phyloP scores from a whole-genome alignment of 306 rosid genomes.

The Glycine latifolia region DNA sequence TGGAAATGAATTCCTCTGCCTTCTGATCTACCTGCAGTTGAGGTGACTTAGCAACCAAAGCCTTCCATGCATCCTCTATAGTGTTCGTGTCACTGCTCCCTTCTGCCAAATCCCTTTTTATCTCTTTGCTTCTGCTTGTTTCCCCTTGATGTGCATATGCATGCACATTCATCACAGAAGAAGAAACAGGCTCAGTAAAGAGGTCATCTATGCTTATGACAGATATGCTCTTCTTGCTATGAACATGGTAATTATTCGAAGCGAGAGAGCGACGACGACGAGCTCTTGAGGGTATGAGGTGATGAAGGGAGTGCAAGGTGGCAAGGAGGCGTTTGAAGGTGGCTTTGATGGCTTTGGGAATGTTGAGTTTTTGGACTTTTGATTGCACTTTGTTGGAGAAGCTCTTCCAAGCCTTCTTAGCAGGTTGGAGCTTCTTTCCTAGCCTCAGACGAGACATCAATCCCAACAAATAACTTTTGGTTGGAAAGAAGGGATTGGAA shows the following conservation, averaged over 20 bases:
- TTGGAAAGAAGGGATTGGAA: background rate
- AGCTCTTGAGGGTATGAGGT: slow-evolving; percentile 47
- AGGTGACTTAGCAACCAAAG: slow-evolving; percentile 50
- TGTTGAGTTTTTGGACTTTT: slow-evolving; percentile 50
- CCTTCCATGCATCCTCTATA: slow-evolving; percentile 59
- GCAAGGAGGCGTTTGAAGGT: slow-evolving; percentile 52
- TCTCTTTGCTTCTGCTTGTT: too few species aligned
- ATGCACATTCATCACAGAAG: too few species aligned
- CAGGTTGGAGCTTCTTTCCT: slow-evolving; percentile 65
- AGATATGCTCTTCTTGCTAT: too few species aligned
- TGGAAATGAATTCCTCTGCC: slow-evolving; percentile 73
- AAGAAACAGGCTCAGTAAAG: too few species aligned
- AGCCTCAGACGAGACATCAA: slow-evolving; percentile 55
- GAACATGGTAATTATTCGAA: slow-evolving; percentile 37
- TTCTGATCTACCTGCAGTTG: slow-evolving; percentile 49
- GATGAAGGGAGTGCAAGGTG: slow-evolving; percentile 48
- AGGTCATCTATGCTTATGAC: slow-evolving; percentile 36
- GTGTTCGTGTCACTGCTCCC: slow-evolving; percentile 29
- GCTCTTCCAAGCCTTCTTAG: slow-evolving; percentile 70
- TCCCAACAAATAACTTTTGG: slow-evolving; percentile 16
- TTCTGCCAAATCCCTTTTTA: slow-evolving; percentile 7
- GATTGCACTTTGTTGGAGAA: slow-evolving; percentile 39
- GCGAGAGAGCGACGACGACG: slow-evolving; percentile 46
- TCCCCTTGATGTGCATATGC: too few species aligned
- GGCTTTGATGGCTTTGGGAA: slow-evolving; percentile 50